Conservation (phyloP, 768 basidiomycete species). For the Asterophora lycoperdoides region DNA sequence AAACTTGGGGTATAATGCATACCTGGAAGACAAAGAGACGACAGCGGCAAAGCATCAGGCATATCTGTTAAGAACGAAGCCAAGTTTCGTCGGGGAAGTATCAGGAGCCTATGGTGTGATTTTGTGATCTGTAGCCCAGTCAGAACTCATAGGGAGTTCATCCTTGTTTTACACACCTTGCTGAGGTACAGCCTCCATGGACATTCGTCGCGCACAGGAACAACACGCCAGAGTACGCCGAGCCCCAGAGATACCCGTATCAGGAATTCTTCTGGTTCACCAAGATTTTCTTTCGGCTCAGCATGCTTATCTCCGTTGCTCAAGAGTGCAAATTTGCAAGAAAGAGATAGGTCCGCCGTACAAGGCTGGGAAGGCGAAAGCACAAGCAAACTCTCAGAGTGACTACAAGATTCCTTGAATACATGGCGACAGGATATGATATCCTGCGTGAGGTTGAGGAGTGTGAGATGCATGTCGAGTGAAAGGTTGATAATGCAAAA, state of each 20-base stretch:
- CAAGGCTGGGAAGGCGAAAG: not conserved
- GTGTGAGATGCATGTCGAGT: conserved; percentile 6
- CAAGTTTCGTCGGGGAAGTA: conserved; percentile 58
- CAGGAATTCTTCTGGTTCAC: conserved; percentile 22
- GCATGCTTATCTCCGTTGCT: not conserved
- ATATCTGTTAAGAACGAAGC: conserved; percentile 54
- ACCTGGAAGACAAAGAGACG: conserved; percentile 78
- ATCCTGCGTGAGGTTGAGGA: conserved; percentile 12
- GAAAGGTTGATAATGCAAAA: too few species aligned
- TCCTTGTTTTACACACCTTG: conserved; percentile 36
- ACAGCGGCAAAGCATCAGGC: conserved; percentile 64
- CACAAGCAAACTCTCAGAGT: not conserved
- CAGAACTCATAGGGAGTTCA: not conserved
- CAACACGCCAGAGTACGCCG: conserved; percentile 42
- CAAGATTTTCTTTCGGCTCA: conserved; percentile 16
- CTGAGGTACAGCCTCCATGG: conserved; percentile 58
- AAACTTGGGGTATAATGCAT: conserved; percentile 21
- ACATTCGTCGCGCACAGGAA: conserved; percentile 38
- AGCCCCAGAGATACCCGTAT: conserved; percentile 27
- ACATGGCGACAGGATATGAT: conserved; percentile 9
- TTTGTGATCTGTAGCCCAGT: conserved; percentile 37
- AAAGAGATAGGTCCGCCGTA: conserved; percentile 1
- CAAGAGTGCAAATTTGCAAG: conserved; percentile 1
- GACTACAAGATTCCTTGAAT: not conserved
- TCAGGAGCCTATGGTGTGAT: conserved; percentile 42